Base-by-base conservation (phyloP, 345 rosid genomes). In the Psidium guajava region DNA sequence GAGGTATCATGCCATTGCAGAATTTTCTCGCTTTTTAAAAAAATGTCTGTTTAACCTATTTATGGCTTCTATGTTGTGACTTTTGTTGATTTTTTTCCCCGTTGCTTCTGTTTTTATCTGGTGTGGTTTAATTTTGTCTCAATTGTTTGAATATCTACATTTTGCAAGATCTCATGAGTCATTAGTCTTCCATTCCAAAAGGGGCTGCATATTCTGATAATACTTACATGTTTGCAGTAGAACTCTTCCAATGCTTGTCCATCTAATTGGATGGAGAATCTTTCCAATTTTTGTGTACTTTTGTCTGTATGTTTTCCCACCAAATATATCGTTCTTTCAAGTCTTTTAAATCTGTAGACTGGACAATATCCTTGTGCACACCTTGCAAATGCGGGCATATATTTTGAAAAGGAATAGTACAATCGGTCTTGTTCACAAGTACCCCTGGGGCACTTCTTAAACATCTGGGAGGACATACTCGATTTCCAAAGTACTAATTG, bases 1-100 rank as follows among this genome's bases (percentile, higher is more conserved):
- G 98, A 96, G 98, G 99, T 95, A 91, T 81, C 5, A 27, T 75
- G 36, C 47, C 20, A 49, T 56, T 74, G 20, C 32, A 40, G 21
- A 6, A 51, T 24, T 20, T 25, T 24, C 42, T 56, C 24, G 0
- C 47, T 59, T 58, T 27, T 86, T 20, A 15, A 54, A 40, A 18
- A 75, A 44, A 18, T 36, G 22, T 83, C 50, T 36, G 52, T 80
- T 21, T 16, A 44, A 82, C 83, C 57, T 36, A 13, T 47, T 49
- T 54, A 14, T 89, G 28, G 51, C 11, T 49, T 24, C 80, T 27
- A 25, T 57, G 11, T 84, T 53, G 56, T 6, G 21, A 42, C 40
- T 83, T 69, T 69, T 69, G 47, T 47, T 69, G 25, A 36, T 36
- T 69, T 69, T 69, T 25, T 69, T 69, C 13, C 47, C 80, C 14